Evolutionary conservation across 805 yeast species (phyloP).

Genomic region (Osmozyma mogii): DNA sequence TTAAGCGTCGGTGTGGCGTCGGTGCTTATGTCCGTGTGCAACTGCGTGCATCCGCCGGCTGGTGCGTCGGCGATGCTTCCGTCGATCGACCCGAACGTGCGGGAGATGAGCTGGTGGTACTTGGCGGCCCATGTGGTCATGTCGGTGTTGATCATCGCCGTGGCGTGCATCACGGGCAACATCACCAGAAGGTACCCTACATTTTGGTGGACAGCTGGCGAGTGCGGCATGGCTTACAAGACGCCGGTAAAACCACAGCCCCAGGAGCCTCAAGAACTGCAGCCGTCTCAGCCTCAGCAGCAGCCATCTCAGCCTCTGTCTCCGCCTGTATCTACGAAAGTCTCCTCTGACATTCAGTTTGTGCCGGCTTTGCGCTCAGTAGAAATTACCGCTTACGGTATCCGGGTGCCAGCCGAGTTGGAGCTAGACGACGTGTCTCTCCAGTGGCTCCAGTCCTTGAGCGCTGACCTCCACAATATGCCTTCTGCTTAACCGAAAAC

Average conservation of each 20-base stretch:
- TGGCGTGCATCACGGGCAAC: constrained; percentile 49
- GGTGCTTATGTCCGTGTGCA: constrained; percentile 43
- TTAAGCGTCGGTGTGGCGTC: constrained; percentile 48
- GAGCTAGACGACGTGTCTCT: constrained; percentile 18
- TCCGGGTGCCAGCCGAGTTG: constrained; percentile 17
- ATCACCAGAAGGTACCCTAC: constrained; percentile 45
- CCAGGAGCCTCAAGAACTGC: constrained; percentile 2
- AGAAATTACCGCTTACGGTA: constrained; percentile 10
- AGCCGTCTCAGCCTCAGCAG: background rate
- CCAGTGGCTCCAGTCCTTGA: too few species aligned
- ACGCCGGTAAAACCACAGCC: constrained; percentile 1
- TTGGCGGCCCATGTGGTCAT: constrained; percentile 47
- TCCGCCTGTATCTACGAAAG: constrained; percentile 1
- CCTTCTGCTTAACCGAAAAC: too few species aligned
- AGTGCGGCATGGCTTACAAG: constrained; percentile 10
- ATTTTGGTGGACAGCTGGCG: constrained; percentile 50
- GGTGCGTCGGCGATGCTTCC: constrained; percentile 65
- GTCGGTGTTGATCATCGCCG: constrained; percentile 38
- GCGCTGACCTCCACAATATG: too few species aligned
- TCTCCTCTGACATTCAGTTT: constrained; percentile 8
- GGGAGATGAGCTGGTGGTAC: constrained; percentile 59
- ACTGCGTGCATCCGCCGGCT: constrained; percentile 64
- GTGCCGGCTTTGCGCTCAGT: constrained; percentile 10
- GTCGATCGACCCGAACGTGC: constrained; percentile 35
- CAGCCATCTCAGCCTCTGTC: background rate